Base-by-base conservation (phyloP, 176 grass and related monocot species). In the Musa schizocarpa region DNA sequence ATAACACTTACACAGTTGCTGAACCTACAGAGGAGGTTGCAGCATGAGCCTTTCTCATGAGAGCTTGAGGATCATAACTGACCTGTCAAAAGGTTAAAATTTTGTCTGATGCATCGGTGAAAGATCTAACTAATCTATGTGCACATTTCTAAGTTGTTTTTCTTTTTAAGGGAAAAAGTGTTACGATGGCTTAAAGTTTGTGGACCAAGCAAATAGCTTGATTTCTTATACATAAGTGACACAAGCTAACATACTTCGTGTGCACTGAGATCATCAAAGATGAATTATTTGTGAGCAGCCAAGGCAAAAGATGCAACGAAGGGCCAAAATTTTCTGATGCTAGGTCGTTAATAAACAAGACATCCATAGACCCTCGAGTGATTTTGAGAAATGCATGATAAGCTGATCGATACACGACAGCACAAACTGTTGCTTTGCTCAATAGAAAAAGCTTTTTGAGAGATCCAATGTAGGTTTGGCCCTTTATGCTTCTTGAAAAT, bases 1-100 rank as follows among this genome's bases (percentile, higher is more conserved):
- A 55, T 71, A 54, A 74, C 59, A 34, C 86, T 91, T 83, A 98
- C 94, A 85, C 86, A 51, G 94, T 98, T 54, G 94, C 94, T 73
- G 90, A 98, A 65, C 94, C 94, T 77, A 74, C 21, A 71, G 88
- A 91, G 56, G 81, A 80, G 22, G 90, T 98, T 75, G 94, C 94
- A 65, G 86, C 86, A 87, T 98, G 94, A 76, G 86, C 86, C 76
- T 93, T 98, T 79, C 75, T 93, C 63, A 98, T 82, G 79, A 98
- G 90, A 75, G 81, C 79, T 73, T 98, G 94, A 79, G 94, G 94
- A 85, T 93, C 72, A 75, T 68, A 73, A 76, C 77, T 91, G 69
- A 83, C 86, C 94, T 98, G 82, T 25, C 43, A 74, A 85, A 50
- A 57, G 62, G 52, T 11, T 19, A 58, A 53, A 9, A 69, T 58